A percentile compares a stretch with the other conserved stretches of the same genome.
Evolutionary conservation across 495 filamentous ascomycete species (phyloP).

Genomic region (Aspergillus panamensis): DNA sequence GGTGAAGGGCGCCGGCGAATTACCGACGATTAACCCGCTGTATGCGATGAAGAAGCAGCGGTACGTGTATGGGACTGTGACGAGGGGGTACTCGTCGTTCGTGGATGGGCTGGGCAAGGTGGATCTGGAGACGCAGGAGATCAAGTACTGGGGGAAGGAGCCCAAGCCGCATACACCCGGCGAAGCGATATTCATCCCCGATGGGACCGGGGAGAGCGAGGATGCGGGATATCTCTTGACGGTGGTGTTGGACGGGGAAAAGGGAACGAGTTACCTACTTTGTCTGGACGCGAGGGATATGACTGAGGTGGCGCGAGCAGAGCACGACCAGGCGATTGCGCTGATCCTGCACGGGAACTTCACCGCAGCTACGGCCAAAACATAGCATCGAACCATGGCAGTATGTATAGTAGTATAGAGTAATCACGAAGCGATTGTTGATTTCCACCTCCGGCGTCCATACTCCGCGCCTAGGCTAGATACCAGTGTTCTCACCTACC

Average conservation of each 20-base stretch:
- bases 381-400: neutral
- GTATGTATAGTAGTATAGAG: no score
- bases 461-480: neutral
- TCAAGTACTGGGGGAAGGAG: slow-evolving; percentile 6
- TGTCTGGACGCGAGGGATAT: slow-evolving; percentile 15
- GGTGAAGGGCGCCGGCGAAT: slow-evolving; percentile 1
- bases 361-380: neutral
- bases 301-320: slow-evolving; percentile 17
- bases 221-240: slow-evolving; percentile 19
- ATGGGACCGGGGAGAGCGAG: slow-evolving; percentile 6
- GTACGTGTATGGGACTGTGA: slow-evolving; percentile 10
- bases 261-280: slow-evolving; percentile 16
- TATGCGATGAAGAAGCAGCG: slow-evolving; percentile 5
- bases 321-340: slow-evolving; percentile 3
- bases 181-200: slow-evolving; percentile 17
- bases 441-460: no score
- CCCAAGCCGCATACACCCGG: slow-evolving; percentile 16
- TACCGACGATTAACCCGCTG: slow-evolving; percentile 17
- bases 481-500: neutral
- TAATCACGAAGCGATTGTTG: no score
- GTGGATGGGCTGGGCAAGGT: slow-evolving; percentile 14
- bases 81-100: slow-evolving; percentile 15
- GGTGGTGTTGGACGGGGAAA: slow-evolving; percentile 18
- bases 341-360: slow-evolving; percentile 14
- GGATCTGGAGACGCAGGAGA: slow-evolving; percentile 13